Base-by-base conservation (phyloP, 148 eudicot genomes). In the Mesembryanthemum crystallinum region DNA sequence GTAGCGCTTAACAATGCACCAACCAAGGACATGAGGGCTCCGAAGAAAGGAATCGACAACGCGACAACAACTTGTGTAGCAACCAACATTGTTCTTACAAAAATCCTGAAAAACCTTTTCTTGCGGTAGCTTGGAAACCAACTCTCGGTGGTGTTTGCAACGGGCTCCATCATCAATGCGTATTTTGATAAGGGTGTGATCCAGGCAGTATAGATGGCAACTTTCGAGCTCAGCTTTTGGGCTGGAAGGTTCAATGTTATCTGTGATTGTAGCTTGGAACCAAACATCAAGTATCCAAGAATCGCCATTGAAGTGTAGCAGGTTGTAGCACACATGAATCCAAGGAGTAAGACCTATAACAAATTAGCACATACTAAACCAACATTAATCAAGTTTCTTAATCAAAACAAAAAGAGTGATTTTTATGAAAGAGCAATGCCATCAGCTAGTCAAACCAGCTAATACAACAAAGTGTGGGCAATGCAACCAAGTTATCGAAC, bases 21-120 rank as follows among this genome's bases (percentile, higher is more conserved):
- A 1, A 79, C 88, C 21, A 91, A 85, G 0, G 89, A 86, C 97
- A 91, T 87, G 0, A 93, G 84, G 24, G 87, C 79, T 17, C 91
- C 98, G 17, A 93, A 91, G 65, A 89, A 91, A 6, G 94, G 96
- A 11, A 93, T 29, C 4, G 66, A 17, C 8, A 88, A 29, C 0
- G 97, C 94, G 33, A 91, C 86, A 4, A 91, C 64, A 1, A 82
- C 83, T 3, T 90, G 89, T 76, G 90, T 86, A 17, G 78, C 73
- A 45, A 93, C 86, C 32, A 93, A 58, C 39, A 25, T 18, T 4
- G 91, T 91, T 74, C 92, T 81, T 20, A 86, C 74, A 20, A 86
- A 33, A 13, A 81, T 65, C 32, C 82, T 86, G 28, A 85, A 79
- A 6, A 33, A 32, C 29, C 73, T 77, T 23, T 74, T 55, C 21